Evolutionary conservation across 1,284 basidiomycete species (phyloP).

Genomic region (Bjerkandera adusta): DNA sequence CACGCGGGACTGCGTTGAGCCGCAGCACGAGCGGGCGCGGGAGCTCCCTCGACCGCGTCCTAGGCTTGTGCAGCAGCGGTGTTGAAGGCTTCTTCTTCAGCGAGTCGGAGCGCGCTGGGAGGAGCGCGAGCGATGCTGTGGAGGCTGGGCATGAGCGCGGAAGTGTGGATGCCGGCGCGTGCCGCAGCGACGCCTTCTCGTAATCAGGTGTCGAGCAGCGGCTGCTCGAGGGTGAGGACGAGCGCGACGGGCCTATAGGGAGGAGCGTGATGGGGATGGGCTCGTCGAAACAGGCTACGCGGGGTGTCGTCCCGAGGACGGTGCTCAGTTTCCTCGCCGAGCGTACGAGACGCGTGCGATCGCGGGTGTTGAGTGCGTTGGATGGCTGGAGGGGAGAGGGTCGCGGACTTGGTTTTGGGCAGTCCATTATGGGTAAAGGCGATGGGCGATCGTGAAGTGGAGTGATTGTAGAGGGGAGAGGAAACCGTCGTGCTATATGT

Average conservation of each 20-base stretch:
- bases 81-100: slow-evolving; percentile 12
- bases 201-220: slow-evolving; percentile 2
- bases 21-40: slow-evolving; percentile 31
- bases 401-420: no score
- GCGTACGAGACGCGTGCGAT: slow-evolving; percentile 49
- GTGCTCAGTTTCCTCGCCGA: slow-evolving; percentile 54
- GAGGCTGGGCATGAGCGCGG: slow-evolving; percentile 20
- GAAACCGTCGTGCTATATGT: no score
- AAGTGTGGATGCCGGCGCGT: slow-evolving; percentile 13
- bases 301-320: slow-evolving; percentile 50
- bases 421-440: no score
- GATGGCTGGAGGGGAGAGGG: slow-evolving; percentile 38
- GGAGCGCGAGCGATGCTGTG: slow-evolving; percentile 24
- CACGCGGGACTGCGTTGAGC: slow-evolving; percentile 18
- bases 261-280: slow-evolving; percentile 18
- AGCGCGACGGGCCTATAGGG: slow-evolving; percentile 15
- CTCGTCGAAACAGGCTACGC: slow-evolving; percentile 8
- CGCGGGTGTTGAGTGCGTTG: slow-evolving; percentile 41
- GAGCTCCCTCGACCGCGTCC: slow-evolving; percentile 17
- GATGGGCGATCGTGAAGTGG: no score
- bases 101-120: slow-evolving; percentile 19
- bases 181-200: neutral
- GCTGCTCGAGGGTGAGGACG: slow-evolving; percentile 6
- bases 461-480: no score
- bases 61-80: slow-evolving; percentile 16